Evolutionary conservation across 495 filamentous ascomycete species (phyloP), one percentile per base, ranked within the genome.

Genomic region (Aspergillus sclerotiicarbonarius): DNA sequence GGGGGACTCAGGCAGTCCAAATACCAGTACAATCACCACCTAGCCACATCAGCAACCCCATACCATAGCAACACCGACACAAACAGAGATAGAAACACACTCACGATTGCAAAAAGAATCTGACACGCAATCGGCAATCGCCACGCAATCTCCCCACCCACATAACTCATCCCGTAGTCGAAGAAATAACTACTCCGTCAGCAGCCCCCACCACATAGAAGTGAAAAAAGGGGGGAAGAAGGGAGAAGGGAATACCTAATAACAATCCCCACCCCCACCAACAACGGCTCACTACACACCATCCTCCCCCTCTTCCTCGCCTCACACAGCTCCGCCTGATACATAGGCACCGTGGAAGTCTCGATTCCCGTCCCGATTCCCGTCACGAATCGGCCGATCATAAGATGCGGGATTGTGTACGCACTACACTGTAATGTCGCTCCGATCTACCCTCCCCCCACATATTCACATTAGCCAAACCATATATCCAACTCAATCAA

Each of bases 351-450:
- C 5, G 76, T 80, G 21, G 69, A 69, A 8, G 75, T 74, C 51
- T 81, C 76, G 50, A 76, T 73, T 10, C 81, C 81, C 46, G 80
- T 82, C 6, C 81, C 81, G 37, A 82, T 72, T 12, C 79, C 79
- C 0, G 77, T 74, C 4, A 84, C 67, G 52, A 81, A 68, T 21
- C 78, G 65, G 3, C 79, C 81, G 47, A 82, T 67, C 48, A 83
- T 74, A 39, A 84, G 57, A 60, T 81, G 76, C 0, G 74, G 63
- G 9, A 79, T 65, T 2, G 67, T 72, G 35, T 65, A 76, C 8
- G 80, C 71, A 15, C 71, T 71, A 10, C 70, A 70, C 53, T 80
- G 79, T 13, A 84, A 58, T 0, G 72, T 65, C 9, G 74, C 74
- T 6, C 82, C 81, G 32, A 63, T 59, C 63, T 66, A n/a, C 35